Base-by-base conservation (phyloP, 108 stramenopile species). In the Discostella pseudostelligera region DNA sequence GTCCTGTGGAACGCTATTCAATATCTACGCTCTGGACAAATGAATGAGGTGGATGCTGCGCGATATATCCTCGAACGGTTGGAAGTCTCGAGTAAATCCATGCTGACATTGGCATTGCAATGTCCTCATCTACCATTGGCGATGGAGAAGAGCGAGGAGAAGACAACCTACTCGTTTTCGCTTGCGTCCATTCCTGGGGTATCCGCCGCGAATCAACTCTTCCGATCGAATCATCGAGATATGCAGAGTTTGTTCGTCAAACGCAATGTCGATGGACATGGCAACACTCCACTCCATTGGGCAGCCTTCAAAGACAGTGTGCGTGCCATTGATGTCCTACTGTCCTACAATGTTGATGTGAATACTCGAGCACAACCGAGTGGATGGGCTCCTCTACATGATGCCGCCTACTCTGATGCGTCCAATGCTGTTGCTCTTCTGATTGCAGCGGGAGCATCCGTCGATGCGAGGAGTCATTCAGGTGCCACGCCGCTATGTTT, bases 371-470 rank as follows among this genome's bases (percentile, higher is more conserved):
- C 92, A 28, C 83, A 90, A 57, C 87, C 89, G 8, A 87, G 84
- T 20, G 94, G 94, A n/a, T 92, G 89, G 89, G 88, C 94, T 16
- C 89, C 94, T 19, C 67, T 93, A 29, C 89, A 91, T 64, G 88
- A 93, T 80, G 89, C 91, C 35, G 87, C 90, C 2, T 88, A 89
- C 73, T 86, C 88, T 24, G 87, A 92, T 69, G 80, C 85, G n/a
- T 67, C 65, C 19, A 83, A 77, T 39, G 83, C 86, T n/a, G 80
- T 90, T 20, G 76, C 56, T 36, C 83, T 85, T 0, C 68, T 96
- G 16, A 54, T 90, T 55, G 69, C 60, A 36, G 83, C 88, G 35
- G 91, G 91, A 9, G 92, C 94, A 10, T 53, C 77, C 39, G 84
- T 96, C 10, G 83, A 91, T 82, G 80, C 87, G 6, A 67, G 81